Percentiles rank a stretch among this genome's conserved stretches.
Conservation (phyloP, 1,139 yeast genomes). For the Pichia sp. region DNA sequence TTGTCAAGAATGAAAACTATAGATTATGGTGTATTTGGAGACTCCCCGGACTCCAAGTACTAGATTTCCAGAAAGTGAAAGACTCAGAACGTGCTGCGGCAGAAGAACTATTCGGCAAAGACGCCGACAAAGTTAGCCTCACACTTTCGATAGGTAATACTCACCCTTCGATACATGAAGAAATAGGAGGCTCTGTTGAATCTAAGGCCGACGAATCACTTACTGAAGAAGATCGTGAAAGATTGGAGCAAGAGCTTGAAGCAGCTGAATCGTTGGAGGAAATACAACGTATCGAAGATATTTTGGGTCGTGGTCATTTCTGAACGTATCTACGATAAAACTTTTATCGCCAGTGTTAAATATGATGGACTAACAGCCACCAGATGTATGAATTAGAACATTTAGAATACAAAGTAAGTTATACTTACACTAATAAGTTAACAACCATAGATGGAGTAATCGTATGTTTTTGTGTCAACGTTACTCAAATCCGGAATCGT, state of each 20-base stretch:
- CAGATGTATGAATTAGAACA: too few species aligned
- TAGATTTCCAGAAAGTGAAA: constrained; percentile 64
- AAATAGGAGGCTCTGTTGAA: background rate
- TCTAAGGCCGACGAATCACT: constrained; percentile 28
- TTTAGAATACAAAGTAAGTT: too few species aligned
- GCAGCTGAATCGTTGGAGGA: constrained; percentile 66
- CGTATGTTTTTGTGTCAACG: constrained; percentile 7
- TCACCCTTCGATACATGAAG: background rate
- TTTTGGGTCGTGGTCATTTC: constrained; percentile 30
- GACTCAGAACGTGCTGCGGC: constrained; percentile 45
- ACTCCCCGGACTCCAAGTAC: constrained; percentile 51
- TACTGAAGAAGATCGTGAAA: constrained; percentile 45
- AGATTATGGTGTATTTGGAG: constrained; percentile 53
- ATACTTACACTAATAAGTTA: too few species aligned
- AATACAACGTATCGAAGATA: constrained; percentile 60
- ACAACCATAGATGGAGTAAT: constrained; percentile 5
- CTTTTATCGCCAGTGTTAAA: background rate
- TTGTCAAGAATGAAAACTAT: constrained; percentile 47
- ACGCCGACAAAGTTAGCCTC: constrained; percentile 15
- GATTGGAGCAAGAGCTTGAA: constrained; percentile 46
- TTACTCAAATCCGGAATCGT: constrained; percentile 17
- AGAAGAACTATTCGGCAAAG: constrained; percentile 38
- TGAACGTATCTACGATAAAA: constrained; percentile 1
- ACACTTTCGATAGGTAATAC: constrained; percentile 6
- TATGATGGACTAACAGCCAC: too few species aligned